Percentiles rank a stretch among this genome's conserved stretches.
Conservation (phyloP, 192 early-diverging fungal species). For the Coemansia sp. region DNA sequence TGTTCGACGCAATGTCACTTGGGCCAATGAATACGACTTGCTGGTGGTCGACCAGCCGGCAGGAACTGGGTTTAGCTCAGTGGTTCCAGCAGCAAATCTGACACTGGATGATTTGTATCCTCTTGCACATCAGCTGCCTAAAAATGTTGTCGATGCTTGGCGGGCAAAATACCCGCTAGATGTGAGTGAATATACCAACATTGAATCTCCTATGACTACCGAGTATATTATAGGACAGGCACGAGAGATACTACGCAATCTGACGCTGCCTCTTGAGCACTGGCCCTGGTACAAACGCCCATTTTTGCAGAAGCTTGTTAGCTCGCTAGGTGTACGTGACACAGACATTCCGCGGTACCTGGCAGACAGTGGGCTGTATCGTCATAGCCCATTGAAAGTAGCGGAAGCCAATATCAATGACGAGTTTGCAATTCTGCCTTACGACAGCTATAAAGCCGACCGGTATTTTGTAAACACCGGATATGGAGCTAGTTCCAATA, state of each 20-base stretch:
- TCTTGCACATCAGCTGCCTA: slow-evolving; percentile 25
- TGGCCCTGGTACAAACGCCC: slow-evolving; percentile 27
- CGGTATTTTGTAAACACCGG: slow-evolving; percentile 43
- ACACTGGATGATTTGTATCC: slow-evolving; percentile 47
- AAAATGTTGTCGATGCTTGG: slow-evolving; percentile 20
- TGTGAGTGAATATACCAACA: slow-evolving; percentile 21
- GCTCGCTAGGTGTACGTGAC: slow-evolving; percentile 14
- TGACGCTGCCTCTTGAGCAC: slow-evolving; percentile 17
- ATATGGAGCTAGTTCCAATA: slow-evolving; percentile 10
- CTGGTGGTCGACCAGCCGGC: slow-evolving; percentile 81
- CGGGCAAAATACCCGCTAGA: slow-evolving; percentile 27
- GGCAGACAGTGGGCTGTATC: neutral
- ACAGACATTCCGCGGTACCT: slow-evolving; percentile 1
- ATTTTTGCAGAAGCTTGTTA: slow-evolving; percentile 22
- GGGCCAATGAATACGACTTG: slow-evolving; percentile 71
- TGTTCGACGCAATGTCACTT: slow-evolving; percentile 53
- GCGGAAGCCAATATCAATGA: neutral
- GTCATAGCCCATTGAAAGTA: neutral
- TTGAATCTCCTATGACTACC: slow-evolving; percentile 31
- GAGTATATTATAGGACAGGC: slow-evolving; percentile 32
- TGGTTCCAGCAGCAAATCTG: slow-evolving; percentile 30
- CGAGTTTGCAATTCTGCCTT: slow-evolving; percentile 1
- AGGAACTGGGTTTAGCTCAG: slow-evolving; percentile 66
- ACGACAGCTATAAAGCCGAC: slow-evolving; percentile 4
- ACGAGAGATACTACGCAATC: slow-evolving; percentile 9